A percentile compares a stretch with the other conserved stretches of the same genome.
phyloP scores from a whole-genome alignment of 1,139 yeast species.

The Tardiomyces digboiensis region DNA sequence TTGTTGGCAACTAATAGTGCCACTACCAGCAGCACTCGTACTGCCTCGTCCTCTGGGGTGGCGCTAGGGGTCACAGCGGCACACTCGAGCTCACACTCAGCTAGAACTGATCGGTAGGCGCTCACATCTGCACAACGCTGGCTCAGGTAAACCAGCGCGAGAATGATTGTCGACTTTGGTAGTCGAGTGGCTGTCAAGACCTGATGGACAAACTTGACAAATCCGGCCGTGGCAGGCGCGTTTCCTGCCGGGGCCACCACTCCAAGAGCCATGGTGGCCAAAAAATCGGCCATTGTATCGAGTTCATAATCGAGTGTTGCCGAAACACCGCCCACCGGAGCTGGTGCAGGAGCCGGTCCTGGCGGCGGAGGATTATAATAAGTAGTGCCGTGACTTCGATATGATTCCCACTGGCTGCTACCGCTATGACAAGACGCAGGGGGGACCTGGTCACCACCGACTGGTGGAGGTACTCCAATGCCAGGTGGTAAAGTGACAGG shows the following conservation, averaged over 20 bases:
- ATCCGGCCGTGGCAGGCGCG: constrained; percentile 28
- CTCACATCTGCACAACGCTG: constrained; percentile 29
- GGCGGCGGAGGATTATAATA: background rate
- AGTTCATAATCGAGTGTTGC: constrained; percentile 52
- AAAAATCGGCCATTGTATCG: constrained; percentile 65
- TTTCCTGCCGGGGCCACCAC: constrained; percentile 29
- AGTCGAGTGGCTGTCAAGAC: constrained; percentile 86
- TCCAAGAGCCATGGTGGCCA: constrained; percentile 57
- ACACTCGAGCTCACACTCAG: background rate
- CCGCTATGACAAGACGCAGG: background rate
- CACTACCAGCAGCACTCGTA: constrained; percentile 56
- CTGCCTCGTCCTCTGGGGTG: constrained; percentile 12
- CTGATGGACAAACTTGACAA: constrained; percentile 51
- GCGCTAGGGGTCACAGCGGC: background rate
- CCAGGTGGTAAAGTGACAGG: no score
- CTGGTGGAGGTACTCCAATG: no score
- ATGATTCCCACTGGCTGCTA: background rate
- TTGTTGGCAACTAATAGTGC: constrained; percentile 83
- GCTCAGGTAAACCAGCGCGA: constrained; percentile 67
- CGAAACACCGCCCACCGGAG: background rate
- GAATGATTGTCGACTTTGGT: constrained; percentile 69
- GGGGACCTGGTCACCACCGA: no score
- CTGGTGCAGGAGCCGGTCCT: background rate
- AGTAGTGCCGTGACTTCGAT: background rate
- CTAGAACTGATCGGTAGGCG: background rate